Conservation (phyloP, 2,329 filamentous ascomycete species). For the Drechslerella coelobrocha region DNA sequence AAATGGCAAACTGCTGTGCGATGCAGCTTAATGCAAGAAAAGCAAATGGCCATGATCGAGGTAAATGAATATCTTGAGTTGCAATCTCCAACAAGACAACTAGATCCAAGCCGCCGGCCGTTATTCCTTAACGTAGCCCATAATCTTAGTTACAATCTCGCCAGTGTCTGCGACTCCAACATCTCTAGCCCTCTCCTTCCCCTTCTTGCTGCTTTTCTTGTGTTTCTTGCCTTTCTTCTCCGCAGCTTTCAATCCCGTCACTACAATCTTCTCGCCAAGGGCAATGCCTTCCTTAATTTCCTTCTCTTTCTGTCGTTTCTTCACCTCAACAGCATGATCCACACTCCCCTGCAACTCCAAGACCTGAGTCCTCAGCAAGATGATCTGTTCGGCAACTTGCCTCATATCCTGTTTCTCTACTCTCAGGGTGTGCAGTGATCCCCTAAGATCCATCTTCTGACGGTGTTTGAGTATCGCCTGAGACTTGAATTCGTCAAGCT, state of each 20-base stretch:
- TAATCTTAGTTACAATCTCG: slow-evolving; percentile 33
- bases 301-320: slow-evolving; percentile 24
- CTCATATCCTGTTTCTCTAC: slow-evolving; percentile 39
- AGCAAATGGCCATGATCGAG: no score
- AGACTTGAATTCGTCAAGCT: slow-evolving; percentile 29
- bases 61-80: no score
- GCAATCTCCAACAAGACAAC: no score
- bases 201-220: slow-evolving; percentile 41
- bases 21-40: no score
- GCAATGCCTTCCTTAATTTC: slow-evolving; percentile 9
- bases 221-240: slow-evolving; percentile 17
- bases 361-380: slow-evolving; percentile 34
- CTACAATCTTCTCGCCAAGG: slow-evolving; percentile 11
- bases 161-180: slow-evolving; percentile 11
- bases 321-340: slow-evolving; percentile 23
- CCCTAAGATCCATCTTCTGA: slow-evolving; percentile 38
- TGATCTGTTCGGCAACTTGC: slow-evolving; percentile 44
- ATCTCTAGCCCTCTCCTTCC: slow-evolving; percentile 40
- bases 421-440: slow-evolving; percentile 29
- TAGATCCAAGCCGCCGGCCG: neutral
- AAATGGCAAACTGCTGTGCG: no score
- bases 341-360: slow-evolving; percentile 27
- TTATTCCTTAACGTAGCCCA: slow-evolving; percentile 31
- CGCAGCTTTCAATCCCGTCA: slow-evolving; percentile 13
- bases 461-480: slow-evolving; percentile 23